Base-by-base conservation (phyloP, 2,329 filamentous ascomycete genomes). In the Trichoderma guizhouense region DNA sequence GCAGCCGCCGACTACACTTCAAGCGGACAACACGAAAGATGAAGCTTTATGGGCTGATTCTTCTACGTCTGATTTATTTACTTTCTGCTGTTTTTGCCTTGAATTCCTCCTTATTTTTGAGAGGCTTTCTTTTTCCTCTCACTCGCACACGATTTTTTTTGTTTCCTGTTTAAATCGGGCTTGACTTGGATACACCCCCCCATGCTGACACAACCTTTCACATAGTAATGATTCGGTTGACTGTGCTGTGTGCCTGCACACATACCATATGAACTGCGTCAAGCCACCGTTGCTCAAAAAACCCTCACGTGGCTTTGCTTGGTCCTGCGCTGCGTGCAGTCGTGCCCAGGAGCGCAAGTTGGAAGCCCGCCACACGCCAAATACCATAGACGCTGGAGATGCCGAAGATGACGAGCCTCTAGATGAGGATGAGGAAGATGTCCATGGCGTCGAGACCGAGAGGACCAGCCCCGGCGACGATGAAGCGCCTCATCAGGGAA, bases 211-310 rank as follows among this genome's bases (percentile, higher is more conserved):
- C 30, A 53, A 53, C 24, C 11, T 28, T 18, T 24, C 32, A 12
- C 32, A 51, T 18, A 97, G 93, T 78, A 92, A 93, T 80, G 94
- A 98, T 83, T 98, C 96, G 51, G 96, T 98, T 28, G 95, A 98
- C 81, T 99, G 96, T 81, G 96, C 95, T 58, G 94, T 98, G 70
- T 99, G 96, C 82, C 89, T 91, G 79, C 91, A 94, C 81, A 98
- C 95, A 15, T 99, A 98, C 83, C 96, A 99, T 84, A 98, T 99
- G 95, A 93, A 95, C 78, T 99, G 96, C 81, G 96, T 99, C 71
- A 92, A 92, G 73, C 96, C 96, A 53, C 94, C 95, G 47, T 83
- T 99, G 74, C 87, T 94, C 68, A 99, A 98, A 82, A 99, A 99
- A 82, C 96, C 96, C 24, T 97, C 95, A 61, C 92, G 96, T 81